phyloP scores from a whole-genome alignment of 257 asterid species.

The Haberlea rhodopensis region DNA sequence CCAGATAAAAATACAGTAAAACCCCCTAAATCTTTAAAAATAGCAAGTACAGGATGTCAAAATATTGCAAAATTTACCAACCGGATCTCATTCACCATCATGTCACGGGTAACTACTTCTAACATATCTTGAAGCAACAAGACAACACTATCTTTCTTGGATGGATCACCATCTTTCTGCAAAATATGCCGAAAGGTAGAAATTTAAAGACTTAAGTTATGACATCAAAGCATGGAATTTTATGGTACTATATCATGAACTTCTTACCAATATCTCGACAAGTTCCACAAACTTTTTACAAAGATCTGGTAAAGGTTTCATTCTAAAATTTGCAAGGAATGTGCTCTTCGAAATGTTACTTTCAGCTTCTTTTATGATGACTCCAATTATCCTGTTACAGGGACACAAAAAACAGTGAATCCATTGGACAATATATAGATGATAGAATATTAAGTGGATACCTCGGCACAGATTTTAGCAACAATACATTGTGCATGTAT shows the following conservation, averaged over 20 bases:
- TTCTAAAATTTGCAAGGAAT: conserved; percentile 73
- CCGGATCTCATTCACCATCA: conserved; percentile 92
- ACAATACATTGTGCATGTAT: too few relatives aligned
- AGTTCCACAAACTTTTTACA: conserved; percentile 78
- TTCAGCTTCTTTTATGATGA: conserved; percentile 79
- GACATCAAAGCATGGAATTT: neutral
- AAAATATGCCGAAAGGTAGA: conserved; percentile 22
- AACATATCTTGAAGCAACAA: conserved; percentile 89
- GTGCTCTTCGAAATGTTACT: conserved; percentile 61
- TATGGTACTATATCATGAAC: conserved; percentile 14
- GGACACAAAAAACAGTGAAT: conserved; percentile 11
- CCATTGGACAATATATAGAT: neutral
- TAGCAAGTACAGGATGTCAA: neutral
- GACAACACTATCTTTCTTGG: conserved; percentile 77
- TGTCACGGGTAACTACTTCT: conserved; percentile 89
- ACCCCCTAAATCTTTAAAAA: neutral
- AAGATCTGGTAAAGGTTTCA: conserved; percentile 76
- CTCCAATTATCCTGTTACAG: conserved; percentile 66
- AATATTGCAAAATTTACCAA: conserved; percentile 47
- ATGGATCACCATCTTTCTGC: conserved; percentile 78
- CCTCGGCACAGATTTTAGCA: neutral
- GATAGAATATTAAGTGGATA: too few relatives aligned
- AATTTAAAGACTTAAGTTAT: conserved; percentile 15
- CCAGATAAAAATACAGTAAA: conserved; percentile 17
- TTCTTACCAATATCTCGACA: conserved; percentile 87